Conservation (phyloP, 169 alveolate genomes). For the Cryptosporidium bovis region DNA sequence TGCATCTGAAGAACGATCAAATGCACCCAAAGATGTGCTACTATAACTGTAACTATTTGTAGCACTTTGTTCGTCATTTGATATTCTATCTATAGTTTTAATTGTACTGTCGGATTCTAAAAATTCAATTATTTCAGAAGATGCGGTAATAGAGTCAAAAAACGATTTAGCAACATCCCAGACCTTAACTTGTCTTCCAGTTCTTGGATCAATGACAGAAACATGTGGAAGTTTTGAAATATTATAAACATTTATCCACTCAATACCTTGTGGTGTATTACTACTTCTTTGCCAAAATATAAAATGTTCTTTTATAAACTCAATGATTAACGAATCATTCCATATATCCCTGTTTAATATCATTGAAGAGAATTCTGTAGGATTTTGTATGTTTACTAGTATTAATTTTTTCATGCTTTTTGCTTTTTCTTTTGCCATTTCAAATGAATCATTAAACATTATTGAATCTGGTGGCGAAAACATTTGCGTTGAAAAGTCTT, state of each 20-base stretch:
- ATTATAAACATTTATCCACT: conserved; percentile 34
- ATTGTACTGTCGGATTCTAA: conserved; percentile 33
- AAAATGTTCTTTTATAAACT: conserved; percentile 49
- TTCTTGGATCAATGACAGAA: conserved; percentile 68
- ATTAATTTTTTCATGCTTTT: conserved; percentile 20
- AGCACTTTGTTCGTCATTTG: neutral
- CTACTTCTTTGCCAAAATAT: conserved; percentile 67
- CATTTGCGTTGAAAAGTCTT: conserved; percentile 61
- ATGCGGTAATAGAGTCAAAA: conserved; percentile 61
- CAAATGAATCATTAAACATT: conserved; percentile 48
- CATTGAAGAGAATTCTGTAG: conserved; percentile 55
- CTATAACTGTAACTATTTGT: neutral
- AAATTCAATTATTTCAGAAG: conserved; percentile 67
- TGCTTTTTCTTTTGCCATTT: conserved; percentile 51
- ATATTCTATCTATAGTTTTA: conserved; percentile 16
- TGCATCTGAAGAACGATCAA: neutral
- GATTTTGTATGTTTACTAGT: conserved; percentile 63
- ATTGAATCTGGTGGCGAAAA: conserved; percentile 60
- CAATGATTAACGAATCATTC: conserved; percentile 55
- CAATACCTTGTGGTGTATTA: conserved; percentile 67
- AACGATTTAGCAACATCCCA: conserved; percentile 68
- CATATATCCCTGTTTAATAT: conserved; percentile 65
- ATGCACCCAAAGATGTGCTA: neutral
- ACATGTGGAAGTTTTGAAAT: conserved; percentile 61
- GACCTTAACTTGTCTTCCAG: conserved; percentile 65